Evolutionary conservation across 2,329 filamentous ascomycete genomes (phyloP).

Genomic region (Orbilia javanica): DNA sequence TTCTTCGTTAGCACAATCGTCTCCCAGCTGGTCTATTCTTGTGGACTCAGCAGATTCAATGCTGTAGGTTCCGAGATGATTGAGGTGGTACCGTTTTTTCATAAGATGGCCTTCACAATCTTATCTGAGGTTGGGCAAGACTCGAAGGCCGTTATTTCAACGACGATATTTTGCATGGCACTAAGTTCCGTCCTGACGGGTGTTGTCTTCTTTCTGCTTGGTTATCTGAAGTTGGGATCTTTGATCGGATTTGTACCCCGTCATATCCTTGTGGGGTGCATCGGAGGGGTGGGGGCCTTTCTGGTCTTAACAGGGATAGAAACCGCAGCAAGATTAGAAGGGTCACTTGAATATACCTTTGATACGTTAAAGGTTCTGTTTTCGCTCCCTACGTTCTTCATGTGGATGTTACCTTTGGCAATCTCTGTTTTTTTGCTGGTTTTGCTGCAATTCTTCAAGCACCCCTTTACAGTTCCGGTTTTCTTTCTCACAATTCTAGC

Average conservation of each 20-base stretch:
- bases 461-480: constrained; percentile 79
- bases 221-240: constrained; percentile 86
- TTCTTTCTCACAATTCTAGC: constrained; percentile 85
- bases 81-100: constrained; percentile 81
- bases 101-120: constrained; percentile 96
- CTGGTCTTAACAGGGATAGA: constrained; percentile 91
- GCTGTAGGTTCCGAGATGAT: constrained; percentile 94
- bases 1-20: constrained; percentile 99
- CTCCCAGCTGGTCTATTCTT: constrained; percentile 89
- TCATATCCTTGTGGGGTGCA: constrained; percentile 95
- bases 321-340: constrained; percentile 88
- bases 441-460: constrained; percentile 81
- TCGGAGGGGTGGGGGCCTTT: constrained; percentile 97
- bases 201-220: constrained; percentile 90
- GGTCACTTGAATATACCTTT: constrained; percentile 84
- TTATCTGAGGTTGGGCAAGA: constrained; percentile 81
- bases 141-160: constrained; percentile 88
- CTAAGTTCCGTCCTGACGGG: constrained; percentile 92
- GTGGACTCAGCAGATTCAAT: constrained; percentile 84
- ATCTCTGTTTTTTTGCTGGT: constrained; percentile 82
- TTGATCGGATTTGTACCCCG: constrained; percentile 97
- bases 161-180: constrained; percentile 91
- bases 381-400: constrained; percentile 77
- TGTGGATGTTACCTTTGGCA: constrained; percentile 84
- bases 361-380: constrained; percentile 81